phyloP scores from a whole-genome alignment of 257 asterid genomes.

The Fraxinus americana region DNA sequence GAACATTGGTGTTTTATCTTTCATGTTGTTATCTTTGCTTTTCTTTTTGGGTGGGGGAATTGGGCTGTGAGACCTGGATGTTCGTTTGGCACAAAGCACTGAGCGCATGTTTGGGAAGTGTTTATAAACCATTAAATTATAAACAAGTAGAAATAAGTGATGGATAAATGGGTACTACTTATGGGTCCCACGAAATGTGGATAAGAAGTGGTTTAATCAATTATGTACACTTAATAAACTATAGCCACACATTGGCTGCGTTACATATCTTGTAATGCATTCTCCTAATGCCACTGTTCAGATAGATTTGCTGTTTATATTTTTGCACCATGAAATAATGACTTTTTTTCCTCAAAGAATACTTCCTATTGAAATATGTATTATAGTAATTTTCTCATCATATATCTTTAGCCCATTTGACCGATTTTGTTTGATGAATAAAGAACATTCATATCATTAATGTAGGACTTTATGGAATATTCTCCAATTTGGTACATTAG shows the following conservation, averaged over 20 bases:
- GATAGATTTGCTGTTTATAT: neutral
- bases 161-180: too few species aligned
- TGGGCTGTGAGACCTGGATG: neutral
- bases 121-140: too few species aligned
- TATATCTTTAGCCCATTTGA: neutral
- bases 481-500: neutral
- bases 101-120: too few species aligned
- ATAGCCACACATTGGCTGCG: too few species aligned
- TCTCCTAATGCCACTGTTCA: neutral
- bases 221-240: too few species aligned
- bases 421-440: neutral
- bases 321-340: neutral
- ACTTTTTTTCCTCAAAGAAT: neutral
- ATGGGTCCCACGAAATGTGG: too few species aligned
- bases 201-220: too few species aligned
- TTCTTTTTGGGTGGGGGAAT: neutral
- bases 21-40: neutral
- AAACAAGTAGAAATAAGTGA: too few species aligned
- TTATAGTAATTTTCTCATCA: neutral
- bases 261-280: constrained; percentile 4
- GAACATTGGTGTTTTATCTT: constrained; percentile 7
- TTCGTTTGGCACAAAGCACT: neutral
- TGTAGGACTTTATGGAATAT: neutral
- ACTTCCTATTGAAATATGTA: neutral
- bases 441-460: neutral